Conservation (phyloP, 2,329 filamentous ascomycete genomes). For the Aureobasidium pullulans region DNA sequence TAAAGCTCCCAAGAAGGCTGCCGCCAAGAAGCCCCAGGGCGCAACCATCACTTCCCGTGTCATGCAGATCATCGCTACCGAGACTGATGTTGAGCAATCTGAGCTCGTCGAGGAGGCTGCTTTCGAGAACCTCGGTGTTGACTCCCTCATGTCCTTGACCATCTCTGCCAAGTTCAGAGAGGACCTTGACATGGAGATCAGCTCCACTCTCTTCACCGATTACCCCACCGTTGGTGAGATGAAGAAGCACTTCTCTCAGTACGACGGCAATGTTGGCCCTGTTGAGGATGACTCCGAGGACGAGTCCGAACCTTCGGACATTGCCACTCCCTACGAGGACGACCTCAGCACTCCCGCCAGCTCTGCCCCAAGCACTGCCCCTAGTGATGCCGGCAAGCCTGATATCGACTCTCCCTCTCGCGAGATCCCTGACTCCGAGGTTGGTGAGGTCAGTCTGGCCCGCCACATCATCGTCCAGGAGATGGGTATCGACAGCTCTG, state of each 20-base stretch:
- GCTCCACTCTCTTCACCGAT: conserved; percentile 53
- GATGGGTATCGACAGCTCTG: conserved; percentile 59
- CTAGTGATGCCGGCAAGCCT: conserved; percentile 35
- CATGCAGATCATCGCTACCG: conserved; percentile 60
- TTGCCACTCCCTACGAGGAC: conserved; percentile 37
- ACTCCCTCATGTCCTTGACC: conserved; percentile 54
- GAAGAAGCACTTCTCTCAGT: conserved; percentile 49
- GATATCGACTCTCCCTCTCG: conserved; percentile 28
- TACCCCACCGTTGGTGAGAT: conserved; percentile 53
- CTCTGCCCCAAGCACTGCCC: conserved; percentile 37
- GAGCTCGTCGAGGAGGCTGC: conserved; percentile 54
- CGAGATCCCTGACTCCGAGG: conserved; percentile 26
- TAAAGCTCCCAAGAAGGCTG: conserved; percentile 41
- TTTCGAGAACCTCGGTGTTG: conserved; percentile 56
- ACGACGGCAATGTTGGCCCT: conserved; percentile 36
- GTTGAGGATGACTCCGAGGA: conserved; percentile 31
- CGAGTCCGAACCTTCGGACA: conserved; percentile 35
- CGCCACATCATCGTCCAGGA: conserved; percentile 44
- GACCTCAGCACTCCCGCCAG: conserved; percentile 42
- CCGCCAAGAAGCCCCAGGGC: conserved; percentile 43
- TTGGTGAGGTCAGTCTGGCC: conserved; percentile 38
- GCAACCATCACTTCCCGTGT: conserved; percentile 46
- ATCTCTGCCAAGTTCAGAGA: conserved; percentile 57
- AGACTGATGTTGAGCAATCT: conserved; percentile 52
- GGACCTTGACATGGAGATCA: conserved; percentile 52